Conservation (phyloP, 1,284 basidiomycete genomes). For the Tremellales sp. region DNA sequence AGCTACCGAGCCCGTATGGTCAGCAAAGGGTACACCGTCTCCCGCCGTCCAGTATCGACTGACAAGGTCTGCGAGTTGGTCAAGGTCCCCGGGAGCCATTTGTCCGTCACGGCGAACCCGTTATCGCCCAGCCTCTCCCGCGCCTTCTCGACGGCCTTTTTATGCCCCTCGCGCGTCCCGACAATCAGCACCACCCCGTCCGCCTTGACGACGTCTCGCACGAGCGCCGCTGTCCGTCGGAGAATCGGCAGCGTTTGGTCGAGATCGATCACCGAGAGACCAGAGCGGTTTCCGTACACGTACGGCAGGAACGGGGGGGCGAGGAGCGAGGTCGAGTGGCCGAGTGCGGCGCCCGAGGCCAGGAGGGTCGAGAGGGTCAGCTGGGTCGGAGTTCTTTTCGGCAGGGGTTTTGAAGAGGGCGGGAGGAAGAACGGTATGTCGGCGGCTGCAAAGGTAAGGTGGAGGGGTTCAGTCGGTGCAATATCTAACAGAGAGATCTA, state of each 20-base stretch:
- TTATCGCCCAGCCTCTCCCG: constrained; percentile 68
- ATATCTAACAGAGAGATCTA: not conserved
- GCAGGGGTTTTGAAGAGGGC: constrained; percentile 11
- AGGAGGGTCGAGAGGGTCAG: constrained; percentile 77
- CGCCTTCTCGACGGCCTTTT: constrained; percentile 71
- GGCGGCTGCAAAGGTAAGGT: no score
- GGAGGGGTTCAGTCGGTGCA: not conserved
- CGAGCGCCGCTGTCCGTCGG: constrained; percentile 81
- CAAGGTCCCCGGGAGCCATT: constrained; percentile 91
- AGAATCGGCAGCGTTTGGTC: constrained; percentile 90
- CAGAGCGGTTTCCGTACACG: constrained; percentile 86
- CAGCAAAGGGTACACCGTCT: not conserved
- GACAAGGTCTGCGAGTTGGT: constrained; percentile 78
- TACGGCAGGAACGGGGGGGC: constrained; percentile 88
- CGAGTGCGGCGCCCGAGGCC: constrained; percentile 90
- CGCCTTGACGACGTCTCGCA: constrained; percentile 72
- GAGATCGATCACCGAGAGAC: constrained; percentile 90
- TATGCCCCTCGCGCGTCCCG: constrained; percentile 76
- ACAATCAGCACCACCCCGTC: constrained; percentile 88
- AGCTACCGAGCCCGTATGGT: constrained; percentile 41
- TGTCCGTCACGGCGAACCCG: constrained; percentile 78
- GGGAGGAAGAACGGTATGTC: constrained; percentile 27
- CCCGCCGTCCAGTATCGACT: constrained; percentile 15
- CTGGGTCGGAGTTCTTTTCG: constrained; percentile 17
- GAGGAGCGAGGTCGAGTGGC: constrained; percentile 77